Evolutionary conservation across 768 basidiomycete genomes (phyloP), one percentile per base, ranked within the genome.

Genomic region (Austroboletus eburneus): DNA sequence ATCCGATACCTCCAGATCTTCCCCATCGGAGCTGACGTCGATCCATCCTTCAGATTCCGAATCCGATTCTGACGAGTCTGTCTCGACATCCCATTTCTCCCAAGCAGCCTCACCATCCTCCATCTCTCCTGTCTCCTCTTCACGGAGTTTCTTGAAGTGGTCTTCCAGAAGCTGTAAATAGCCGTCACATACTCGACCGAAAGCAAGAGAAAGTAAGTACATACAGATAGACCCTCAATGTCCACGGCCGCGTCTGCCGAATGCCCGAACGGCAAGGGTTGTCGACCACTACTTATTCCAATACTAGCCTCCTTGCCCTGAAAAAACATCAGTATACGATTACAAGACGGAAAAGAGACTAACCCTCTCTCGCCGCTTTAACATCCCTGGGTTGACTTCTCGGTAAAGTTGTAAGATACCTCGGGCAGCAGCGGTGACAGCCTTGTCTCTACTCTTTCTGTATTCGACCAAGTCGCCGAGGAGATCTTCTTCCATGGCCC

Each of bases 401-500:
- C 96, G 76, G 71, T 89, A 99, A 14, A 98, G 71, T 62, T 87
- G 89, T 42, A 98, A 68, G 39, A 99, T 62, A 13, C 92, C 89
- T 22, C 96, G 75, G 3, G 91, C 85, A 37, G 89, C 92, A n/a
- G 89, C 81, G 7, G 86, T 84, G 35, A 96, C 92, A 1, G 86
- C 79, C 71, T 97, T 98, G 67, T 97, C 96, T 57, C 85, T 81
- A 57, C 91, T 94, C 72, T 96, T 98, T 62, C 85, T 76, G 65
- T 99, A 99, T 67, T 92, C 94, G 42, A 98, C 79, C 52, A 99
- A 67, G 68, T 99, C 96, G 3, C 87, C 83, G 5, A 99, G 72
- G 21, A 97, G 67, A 58, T 97, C 95, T 55, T 91, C 91, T 55
- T 95, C 91, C 87, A 99, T 97, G 44, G 88, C 83, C 91, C 92